These are phyloP conservation scores for Mortierella hygrophila DNA, from an alignment of 192 early-diverging fungal species.

Conservation along the genomic window DNA sequence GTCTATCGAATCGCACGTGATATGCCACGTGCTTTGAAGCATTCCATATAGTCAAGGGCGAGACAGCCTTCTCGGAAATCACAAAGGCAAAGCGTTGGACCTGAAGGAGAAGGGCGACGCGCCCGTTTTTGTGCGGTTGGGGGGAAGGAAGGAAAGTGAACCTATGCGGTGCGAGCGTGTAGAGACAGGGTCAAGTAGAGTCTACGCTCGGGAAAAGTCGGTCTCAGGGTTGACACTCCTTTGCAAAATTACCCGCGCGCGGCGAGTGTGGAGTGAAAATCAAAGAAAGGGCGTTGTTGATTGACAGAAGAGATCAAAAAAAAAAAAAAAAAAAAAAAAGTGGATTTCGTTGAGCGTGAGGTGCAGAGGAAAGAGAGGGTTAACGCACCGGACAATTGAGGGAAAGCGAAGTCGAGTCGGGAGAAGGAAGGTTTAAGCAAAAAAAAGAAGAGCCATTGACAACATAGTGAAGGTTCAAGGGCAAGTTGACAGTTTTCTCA, in stretches of 20 bases:
- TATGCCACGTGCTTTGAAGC: background rate
- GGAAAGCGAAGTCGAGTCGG: background rate
- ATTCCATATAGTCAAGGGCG: background rate
- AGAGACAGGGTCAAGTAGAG: background rate
- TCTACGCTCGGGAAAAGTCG: conserved; percentile 24
- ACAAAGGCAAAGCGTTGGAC: background rate
- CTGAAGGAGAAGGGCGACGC: background rate
- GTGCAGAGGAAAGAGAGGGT: background rate
- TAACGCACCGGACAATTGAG: conserved; percentile 1
- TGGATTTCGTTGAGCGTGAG: background rate
- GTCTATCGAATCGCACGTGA: background rate
- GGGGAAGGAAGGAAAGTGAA: background rate
- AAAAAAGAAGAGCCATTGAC: background rate
- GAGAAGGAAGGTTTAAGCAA: conserved; percentile 4
- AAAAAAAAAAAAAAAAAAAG: conserved; percentile 22
- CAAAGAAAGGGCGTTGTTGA: conserved; percentile 19
- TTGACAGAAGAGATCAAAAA: background rate
- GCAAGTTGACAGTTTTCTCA: background rate
- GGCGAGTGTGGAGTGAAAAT: conserved; percentile 1
- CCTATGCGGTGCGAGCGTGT: background rate
- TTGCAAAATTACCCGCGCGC: conserved; percentile 23
- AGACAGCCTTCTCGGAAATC: background rate
- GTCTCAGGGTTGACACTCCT: background rate
- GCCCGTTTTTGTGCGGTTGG: background rate
- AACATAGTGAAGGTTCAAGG: background rate